These are phyloP conservation scores for Oxyria digyna DNA, from an alignment of 148 eudicot species.

Conservation along the genomic window DNA sequence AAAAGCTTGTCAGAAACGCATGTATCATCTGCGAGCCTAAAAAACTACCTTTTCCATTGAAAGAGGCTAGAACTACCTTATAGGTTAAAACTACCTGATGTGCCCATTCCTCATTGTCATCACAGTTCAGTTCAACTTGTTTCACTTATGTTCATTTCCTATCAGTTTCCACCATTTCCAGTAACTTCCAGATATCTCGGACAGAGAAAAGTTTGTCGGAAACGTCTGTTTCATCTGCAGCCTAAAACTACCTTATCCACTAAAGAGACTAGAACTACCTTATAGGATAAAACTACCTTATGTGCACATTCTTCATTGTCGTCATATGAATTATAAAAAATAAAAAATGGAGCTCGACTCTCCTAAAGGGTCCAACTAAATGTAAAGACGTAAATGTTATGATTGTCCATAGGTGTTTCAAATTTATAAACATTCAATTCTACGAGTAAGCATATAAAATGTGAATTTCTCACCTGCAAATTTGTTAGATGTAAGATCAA, in stretches of 20 bases:
- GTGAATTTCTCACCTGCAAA: constrained; percentile 57
- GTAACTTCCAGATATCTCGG: too few relatives aligned
- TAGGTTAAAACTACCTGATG: not conserved
- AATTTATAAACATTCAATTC: not conserved
- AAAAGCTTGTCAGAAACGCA: not conserved
- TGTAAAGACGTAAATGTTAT: not conserved
- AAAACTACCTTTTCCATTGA: not conserved
- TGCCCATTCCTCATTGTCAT: not conserved
- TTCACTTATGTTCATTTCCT: too few relatives aligned
- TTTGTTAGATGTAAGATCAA: constrained; percentile 95
- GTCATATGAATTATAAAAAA: not conserved
- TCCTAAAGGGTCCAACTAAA: not conserved
- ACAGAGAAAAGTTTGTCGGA: too few relatives aligned
- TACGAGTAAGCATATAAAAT: constrained; percentile 2
- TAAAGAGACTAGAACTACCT: not conserved
- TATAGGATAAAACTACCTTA: not conserved
- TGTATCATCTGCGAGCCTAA: not conserved
- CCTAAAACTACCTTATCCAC: not conserved
- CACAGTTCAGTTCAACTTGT: too few relatives aligned
- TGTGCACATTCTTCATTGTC: not conserved
- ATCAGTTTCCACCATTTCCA: too few relatives aligned
- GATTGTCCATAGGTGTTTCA: not conserved
- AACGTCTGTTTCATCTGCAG: too few relatives aligned
- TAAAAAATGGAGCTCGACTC: not conserved
- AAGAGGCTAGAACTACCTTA: not conserved